These are phyloP conservation scores for Debaryomycetaceae sp. DNA, from an alignment of 1,139 yeast species.

Conservation along the genomic window DNA sequence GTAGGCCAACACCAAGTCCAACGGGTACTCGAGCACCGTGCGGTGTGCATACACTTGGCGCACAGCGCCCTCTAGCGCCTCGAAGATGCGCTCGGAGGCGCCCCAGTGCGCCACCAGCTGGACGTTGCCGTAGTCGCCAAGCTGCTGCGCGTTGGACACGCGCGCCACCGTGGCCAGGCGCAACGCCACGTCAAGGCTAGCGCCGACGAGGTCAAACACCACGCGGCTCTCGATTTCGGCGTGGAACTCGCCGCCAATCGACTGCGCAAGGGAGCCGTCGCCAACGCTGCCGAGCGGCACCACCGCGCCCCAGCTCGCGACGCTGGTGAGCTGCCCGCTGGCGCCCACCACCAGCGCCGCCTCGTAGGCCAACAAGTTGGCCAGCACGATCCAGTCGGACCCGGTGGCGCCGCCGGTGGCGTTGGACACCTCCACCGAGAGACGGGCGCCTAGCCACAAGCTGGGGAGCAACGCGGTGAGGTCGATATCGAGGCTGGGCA, in stretches of 20 bases:
- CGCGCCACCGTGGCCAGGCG: conserved; percentile 2
- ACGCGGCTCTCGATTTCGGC: not conserved
- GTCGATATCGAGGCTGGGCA: conserved; percentile 18
- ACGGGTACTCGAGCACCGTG: conserved; percentile 2
- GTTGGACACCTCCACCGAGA: conserved; percentile 35
- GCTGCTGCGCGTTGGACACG: conserved; percentile 3
- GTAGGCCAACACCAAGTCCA: not conserved
- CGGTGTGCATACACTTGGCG: not conserved
- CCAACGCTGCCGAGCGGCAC: not conserved
- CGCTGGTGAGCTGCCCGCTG: conserved; percentile 23
- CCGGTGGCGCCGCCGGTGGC: conserved; percentile 43
- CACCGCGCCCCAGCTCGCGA: not conserved
- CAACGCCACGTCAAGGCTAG: not conserved
- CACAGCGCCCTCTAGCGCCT: not conserved
- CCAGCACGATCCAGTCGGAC: conserved; percentile 56
- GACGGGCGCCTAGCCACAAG: conserved; percentile 11
- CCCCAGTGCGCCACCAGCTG: conserved; percentile 3
- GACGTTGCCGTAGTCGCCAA: not conserved
- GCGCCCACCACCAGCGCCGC: conserved; percentile 25
- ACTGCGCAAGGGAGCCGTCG: conserved; percentile 3
- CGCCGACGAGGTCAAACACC: conserved; percentile 1
- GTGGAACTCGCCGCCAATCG: conserved; percentile 1
- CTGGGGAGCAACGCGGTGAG: conserved; percentile 16
- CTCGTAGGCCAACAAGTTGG: conserved; percentile 53
- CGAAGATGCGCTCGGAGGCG: not conserved